Evolutionary conservation across 768 basidiomycete genomes (phyloP), one percentile per base, ranked within the genome.

Genomic region (Mycena galericulata): DNA sequence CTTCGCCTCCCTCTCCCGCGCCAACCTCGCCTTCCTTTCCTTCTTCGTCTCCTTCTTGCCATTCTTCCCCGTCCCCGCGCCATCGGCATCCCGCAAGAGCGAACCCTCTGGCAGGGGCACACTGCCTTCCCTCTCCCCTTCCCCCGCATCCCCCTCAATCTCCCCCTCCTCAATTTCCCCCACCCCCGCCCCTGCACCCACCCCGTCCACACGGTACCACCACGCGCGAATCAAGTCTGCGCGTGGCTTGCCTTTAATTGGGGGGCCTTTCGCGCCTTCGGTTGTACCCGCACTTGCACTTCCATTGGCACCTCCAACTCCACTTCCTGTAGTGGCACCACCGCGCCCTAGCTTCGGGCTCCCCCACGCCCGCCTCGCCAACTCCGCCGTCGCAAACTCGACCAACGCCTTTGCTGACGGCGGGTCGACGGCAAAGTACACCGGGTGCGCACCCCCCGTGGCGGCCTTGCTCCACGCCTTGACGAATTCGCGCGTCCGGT

Each of bases 81-180:
- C n/a, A n/a, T 36, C 34, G 6, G 34, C 34, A 6, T 36, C 34
- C 34, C 34, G 34, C n/a, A n/a, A n/a, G n/a, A n/a, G n/a, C n/a
- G n/a, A n/a, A n/a, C n/a, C n/a, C n/a, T n/a, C n/a, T n/a, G n/a
- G n/a, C n/a, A n/a, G n/a, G n/a, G n/a, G n/a, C n/a, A n/a, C n/a
- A n/a, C 34, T 36, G 8, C 8, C 34, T 36, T 36, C 34, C 34
- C 14, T 34, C 53, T 38, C 74, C 41, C 67, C 55, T 57, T 76
- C 79, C 26, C 62, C 78, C 34, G 70, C 78, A 57, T 83, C 84
- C 3, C 78, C 84, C 57, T 84, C 83, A 55, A 86, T 86, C 70
- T 86, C 86, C 3, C 84, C 85, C 67, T 86, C 84, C 69, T 86
- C 85, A 20, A 85, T 80, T 73, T 87, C 85, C 6, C 82, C 81